Evolutionary conservation across 306 rosid species (phyloP), one percentile per base, ranked within the genome.

Genomic region (Pterocarpus macrocarpus): DNA sequence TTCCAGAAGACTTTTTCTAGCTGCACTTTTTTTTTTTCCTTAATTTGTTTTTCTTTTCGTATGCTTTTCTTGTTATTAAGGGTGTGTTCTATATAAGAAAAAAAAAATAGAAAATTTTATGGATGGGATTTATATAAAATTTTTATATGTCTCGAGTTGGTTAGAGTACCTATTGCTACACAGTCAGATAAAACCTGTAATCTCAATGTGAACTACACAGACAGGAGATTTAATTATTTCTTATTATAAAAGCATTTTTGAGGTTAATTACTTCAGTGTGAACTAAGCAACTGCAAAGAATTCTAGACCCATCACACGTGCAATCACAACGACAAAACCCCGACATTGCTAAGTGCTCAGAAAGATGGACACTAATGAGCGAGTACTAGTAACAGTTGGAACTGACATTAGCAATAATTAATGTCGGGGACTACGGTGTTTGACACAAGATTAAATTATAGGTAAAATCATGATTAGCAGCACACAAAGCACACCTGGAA

Each of bases 291-390:
- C n/a, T 10, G 75, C 1, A 73, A 53, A 8, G 52, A 32, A 64
- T 73, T 47, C 1, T 38, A 30, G 69, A 22, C 63, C 81, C 81
- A 73, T 57, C 74, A 63, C 87, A 75, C 87, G 82, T 80, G 87
- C 75, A 69, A 71, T 62, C 10, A 33, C 14, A 47, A 22, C 5
- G 62, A 75, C 79, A 72, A 50, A 50, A 76, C 49, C 67, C 69
- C 47, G 63, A 83, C 80, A 83, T 22, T 45, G 64, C 34, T 53
- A 78, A 78, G 75, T 78, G 80, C 80, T 77, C 33, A 28, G 75
- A 72, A 71, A 50, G 28, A 32, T 16, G 64, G 64, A 36, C 55
- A 80, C 44, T 52, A 7, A 63, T 22, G 79, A 39, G 8, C 64
- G 70, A 50, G 64, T 44, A 65, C 63, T 71, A 38, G 68, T 5